Evolutionary conservation across 345 rosid species (phyloP).

Genomic region (Camelina laxa): DNA sequence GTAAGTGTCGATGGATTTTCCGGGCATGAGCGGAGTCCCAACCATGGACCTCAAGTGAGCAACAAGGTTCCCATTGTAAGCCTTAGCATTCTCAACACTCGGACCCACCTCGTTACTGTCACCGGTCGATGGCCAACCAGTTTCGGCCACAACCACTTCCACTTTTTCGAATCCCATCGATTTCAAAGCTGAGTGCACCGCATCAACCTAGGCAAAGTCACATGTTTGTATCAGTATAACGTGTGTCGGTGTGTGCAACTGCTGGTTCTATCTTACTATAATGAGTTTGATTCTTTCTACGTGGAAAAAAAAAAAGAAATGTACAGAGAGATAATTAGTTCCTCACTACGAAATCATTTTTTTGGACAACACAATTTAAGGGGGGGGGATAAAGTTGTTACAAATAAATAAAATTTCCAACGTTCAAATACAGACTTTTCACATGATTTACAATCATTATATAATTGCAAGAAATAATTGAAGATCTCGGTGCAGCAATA

Average conservation of each 20-base stretch:
- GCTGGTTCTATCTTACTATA: neutral
- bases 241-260: neutral
- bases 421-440: constrained; percentile 13
- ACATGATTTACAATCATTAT: constrained; percentile 12
- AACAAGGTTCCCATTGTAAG: constrained; percentile 79
- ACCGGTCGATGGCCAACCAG: constrained; percentile 87
- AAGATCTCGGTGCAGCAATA: constrained; percentile 34
- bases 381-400: neutral
- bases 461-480: constrained; percentile 22
- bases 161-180: constrained; percentile 72
- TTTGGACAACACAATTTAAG: neutral
- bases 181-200: constrained; percentile 74
- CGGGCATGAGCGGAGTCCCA: constrained; percentile 90
- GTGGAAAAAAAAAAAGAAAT: no score
- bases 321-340: neutral
- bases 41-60: constrained; percentile 73
- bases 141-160: constrained; percentile 84
- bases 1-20: constrained; percentile 83
- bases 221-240: constrained; percentile 15
- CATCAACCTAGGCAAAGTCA: constrained; percentile 68
- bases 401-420: neutral
- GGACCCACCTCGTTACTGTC: constrained; percentile 77
- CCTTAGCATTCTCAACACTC: constrained; percentile 80
- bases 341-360: neutral
- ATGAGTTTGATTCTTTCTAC: neutral